Evolutionary conservation across 192 early-diverging fungal species (phyloP), one percentile per base, ranked within the genome.

Genomic region (Borealophlyctis nickersoniae): DNA sequence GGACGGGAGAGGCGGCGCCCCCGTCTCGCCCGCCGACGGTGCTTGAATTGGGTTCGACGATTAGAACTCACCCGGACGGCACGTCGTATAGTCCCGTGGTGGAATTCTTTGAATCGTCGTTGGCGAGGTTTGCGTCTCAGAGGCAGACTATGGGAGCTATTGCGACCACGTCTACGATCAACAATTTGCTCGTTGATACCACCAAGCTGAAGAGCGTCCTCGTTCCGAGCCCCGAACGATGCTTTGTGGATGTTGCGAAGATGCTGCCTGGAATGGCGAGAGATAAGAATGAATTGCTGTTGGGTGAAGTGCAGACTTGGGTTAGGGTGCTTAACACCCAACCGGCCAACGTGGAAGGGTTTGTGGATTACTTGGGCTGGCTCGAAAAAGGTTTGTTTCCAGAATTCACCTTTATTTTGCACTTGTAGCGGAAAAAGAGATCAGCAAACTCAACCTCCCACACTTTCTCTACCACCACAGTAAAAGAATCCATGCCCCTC

Each of bases 321-420:
- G 80, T 85, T 9, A 34, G 80, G 27, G 73, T 77, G 2, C 64
- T 86, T 9, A 80, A 81, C 50, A 74, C 78, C 1, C 82, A 78
- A 35, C 71, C 84, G 19, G 32, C 60, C 24, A 85, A 56, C 28
- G 82, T 84, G 11, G 84, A 86, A 63, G 73, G 66, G 24, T 86
- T 84, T 71, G 84, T 86, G 28, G 84, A 86, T 56, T 86, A 86
- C 60, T 61, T 86, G 16, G 78, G 69, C 28, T 84, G 80, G 77
- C 75, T 86, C 16, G 84, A 86, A 50, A 77, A 75, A 65, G 70
- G 79, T 82, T 66, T 49, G 39, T n/a, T 35, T 3, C 19, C 27
- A 29, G 73, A 74, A 19, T 23, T 4, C 31, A 31, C 32, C 52
- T 75, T 27, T 4, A 51, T 4, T 70, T 62, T 70, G 34, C 30